Conservation (phyloP, 805 yeast genomes). For the Candida manassasensis region DNA sequence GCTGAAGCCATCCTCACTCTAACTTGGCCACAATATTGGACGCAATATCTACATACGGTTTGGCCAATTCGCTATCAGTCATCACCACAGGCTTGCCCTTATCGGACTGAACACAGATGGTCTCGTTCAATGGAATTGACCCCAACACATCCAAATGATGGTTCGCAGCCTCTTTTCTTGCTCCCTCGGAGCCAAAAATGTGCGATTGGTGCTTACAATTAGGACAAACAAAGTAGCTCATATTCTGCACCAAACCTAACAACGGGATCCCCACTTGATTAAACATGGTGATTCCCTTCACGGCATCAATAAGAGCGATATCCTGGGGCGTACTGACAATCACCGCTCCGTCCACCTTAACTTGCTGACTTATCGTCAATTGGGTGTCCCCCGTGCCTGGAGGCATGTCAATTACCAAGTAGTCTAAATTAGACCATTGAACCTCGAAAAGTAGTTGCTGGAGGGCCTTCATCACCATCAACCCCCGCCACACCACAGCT, state of each 20-base stretch:
- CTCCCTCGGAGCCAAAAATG: slow-evolving; percentile 67
- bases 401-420: slow-evolving; percentile 77
- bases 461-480: slow-evolving; percentile 81
- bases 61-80: slow-evolving; percentile 29
- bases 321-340: slow-evolving; percentile 87
- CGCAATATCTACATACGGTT: slow-evolving; percentile 50
- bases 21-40: slow-evolving; percentile 7
- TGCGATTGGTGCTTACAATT: slow-evolving; percentile 70
- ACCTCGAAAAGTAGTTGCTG: slow-evolving; percentile 83
- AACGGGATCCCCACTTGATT: slow-evolving; percentile 66
- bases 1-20: slow-evolving; percentile 5
- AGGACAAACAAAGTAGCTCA: slow-evolving; percentile 75
- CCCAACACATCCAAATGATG: slow-evolving; percentile 53
- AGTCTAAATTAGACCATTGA: slow-evolving; percentile 64
- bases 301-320: slow-evolving; percentile 73
- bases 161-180: slow-evolving; percentile 45
- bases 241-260: slow-evolving; percentile 74
- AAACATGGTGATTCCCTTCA: slow-evolving; percentile 77
- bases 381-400: slow-evolving; percentile 93
- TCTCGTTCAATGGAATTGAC: slow-evolving; percentile 60
- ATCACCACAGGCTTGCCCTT: slow-evolving; percentile 60
- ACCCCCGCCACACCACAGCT: slow-evolving; percentile 81
- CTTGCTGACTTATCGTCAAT: slow-evolving; percentile 72
- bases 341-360: slow-evolving; percentile 73
- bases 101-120: slow-evolving; percentile 59